Conservation (phyloP, 2,329 filamentous ascomycete species). For the Fusarium dimerum region DNA sequence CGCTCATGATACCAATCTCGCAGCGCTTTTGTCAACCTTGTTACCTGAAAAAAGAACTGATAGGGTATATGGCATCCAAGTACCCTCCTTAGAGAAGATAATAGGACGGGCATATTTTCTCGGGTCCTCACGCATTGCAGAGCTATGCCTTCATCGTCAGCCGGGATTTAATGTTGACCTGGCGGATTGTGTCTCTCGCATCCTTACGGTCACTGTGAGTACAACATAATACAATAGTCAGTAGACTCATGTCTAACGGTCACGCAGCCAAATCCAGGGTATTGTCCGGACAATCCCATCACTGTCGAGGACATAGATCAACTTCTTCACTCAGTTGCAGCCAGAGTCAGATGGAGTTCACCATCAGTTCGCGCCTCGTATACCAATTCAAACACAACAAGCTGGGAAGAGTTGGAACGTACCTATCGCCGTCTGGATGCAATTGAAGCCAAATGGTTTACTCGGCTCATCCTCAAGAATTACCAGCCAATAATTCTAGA, state of each 20-base stretch:
- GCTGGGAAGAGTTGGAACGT: conserved; percentile 49
- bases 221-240: not conserved
- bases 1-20: conserved; percentile 54
- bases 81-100: conserved; percentile 62
- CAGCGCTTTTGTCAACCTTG: conserved; percentile 72
- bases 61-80: conserved; percentile 73
- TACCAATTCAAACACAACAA: conserved; percentile 25
- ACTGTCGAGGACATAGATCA: conserved; percentile 73
- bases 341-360: conserved; percentile 70
- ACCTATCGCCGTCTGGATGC: conserved; percentile 64
- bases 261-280: conserved; percentile 46
- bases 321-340: conserved; percentile 66
- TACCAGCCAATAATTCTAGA: conserved; percentile 69
- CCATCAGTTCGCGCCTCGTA: conserved; percentile 52
- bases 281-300: conserved; percentile 42
- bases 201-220: conserved; percentile 61
- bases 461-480: conserved; percentile 75
- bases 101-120: conserved; percentile 68
- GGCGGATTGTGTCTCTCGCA: conserved; percentile 67
- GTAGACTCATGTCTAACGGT: not conserved
- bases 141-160: conserved; percentile 64
- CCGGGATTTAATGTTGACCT: conserved; percentile 65
- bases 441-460: conserved; percentile 83
- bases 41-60: conserved; percentile 77
- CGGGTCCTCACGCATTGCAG: conserved; percentile 58